These are phyloP conservation scores for Naematelia encephala DNA, from an alignment of 768 basidiomycete species.

Conservation along the genomic window DNA sequence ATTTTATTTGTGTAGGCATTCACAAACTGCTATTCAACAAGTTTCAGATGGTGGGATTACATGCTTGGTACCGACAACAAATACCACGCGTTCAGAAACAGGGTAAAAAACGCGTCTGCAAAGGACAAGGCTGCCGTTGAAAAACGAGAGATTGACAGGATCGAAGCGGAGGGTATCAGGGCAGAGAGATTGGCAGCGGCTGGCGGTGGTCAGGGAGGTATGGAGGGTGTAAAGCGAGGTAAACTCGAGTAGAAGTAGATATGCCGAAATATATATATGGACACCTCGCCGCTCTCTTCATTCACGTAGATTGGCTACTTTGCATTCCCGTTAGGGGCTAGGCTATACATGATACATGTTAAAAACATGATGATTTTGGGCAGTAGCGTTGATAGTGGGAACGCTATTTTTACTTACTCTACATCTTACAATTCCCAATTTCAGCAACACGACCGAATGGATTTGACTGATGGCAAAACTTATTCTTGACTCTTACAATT, in stretches of 20 bases:
- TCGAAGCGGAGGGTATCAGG: constrained; percentile 82
- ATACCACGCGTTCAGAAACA: constrained; percentile 74
- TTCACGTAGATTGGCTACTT: background rate
- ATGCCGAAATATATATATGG: background rate
- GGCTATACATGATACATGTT: too few relatives aligned
- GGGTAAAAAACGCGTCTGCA: constrained; percentile 59
- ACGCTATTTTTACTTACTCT: too few relatives aligned
- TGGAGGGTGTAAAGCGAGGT: constrained; percentile 34
- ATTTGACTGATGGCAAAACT: too few relatives aligned
- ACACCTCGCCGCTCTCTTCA: background rate
- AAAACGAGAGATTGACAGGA: constrained; percentile 69
- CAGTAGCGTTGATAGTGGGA: too few relatives aligned
- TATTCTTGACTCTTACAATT: too few relatives aligned
- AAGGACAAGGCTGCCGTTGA: constrained; percentile 54
- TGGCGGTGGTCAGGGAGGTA: constrained; percentile 34
- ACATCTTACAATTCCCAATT: too few relatives aligned
- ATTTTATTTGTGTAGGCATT: constrained; percentile 9
- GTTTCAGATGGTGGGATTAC: constrained; percentile 84
- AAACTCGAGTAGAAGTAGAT: constrained; percentile 32
- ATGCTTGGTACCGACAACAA: constrained; percentile 86
- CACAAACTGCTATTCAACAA: constrained; percentile 73
- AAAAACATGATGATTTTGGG: too few relatives aligned
- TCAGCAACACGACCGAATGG: too few relatives aligned
- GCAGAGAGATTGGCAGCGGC: constrained; percentile 42
- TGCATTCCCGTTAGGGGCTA: too few relatives aligned